phyloP scores from a whole-genome alignment of 2,329 filamentous ascomycete genomes.

The Sporothrix euskadiensis region DNA sequence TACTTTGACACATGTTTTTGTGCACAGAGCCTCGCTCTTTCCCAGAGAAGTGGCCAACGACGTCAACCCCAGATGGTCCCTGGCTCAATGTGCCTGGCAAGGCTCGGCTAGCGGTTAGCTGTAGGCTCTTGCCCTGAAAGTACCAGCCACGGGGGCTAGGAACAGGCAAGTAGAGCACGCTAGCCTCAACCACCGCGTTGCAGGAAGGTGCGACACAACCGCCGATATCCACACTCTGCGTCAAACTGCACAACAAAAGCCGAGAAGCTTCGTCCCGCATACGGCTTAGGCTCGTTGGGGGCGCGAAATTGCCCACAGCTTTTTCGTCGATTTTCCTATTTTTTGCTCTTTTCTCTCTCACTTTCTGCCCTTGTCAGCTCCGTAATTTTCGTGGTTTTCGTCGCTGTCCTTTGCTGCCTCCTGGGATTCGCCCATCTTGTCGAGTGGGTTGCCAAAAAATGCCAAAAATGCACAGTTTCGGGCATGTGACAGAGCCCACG shows the following conservation, averaged over 20 bases:
- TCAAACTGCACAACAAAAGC: constrained; percentile 18
- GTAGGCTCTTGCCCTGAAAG: constrained; percentile 6
- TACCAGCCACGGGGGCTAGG: neutral
- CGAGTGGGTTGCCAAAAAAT: neutral
- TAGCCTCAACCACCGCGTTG: constrained; percentile 13
- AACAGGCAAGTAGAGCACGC: neutral
- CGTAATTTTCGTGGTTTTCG: neutral
- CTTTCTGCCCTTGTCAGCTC: neutral
- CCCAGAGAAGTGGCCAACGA: neutral
- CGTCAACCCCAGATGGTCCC: neutral
- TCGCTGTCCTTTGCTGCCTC: neutral
- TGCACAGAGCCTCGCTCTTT: neutral
- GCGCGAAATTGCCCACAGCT: constrained; percentile 23
- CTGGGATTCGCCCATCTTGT: neutral
- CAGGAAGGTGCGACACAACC: constrained; percentile 9
- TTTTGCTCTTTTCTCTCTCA: constrained; percentile 19
- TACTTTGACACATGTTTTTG: neutral
- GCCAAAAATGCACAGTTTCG: neutral
- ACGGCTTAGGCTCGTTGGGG: constrained; percentile 29
- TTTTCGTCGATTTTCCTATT: constrained; percentile 3
- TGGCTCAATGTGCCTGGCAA: constrained; percentile 18
- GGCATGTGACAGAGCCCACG: constrained; percentile 32
- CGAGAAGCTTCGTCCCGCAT: constrained; percentile 25
- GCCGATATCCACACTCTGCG: constrained; percentile 12
- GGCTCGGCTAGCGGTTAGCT: constrained; percentile 12